These are phyloP conservation scores for Endogone sp. DNA, from an alignment of 192 early-diverging fungal genomes.

Conservation along the genomic window DNA sequence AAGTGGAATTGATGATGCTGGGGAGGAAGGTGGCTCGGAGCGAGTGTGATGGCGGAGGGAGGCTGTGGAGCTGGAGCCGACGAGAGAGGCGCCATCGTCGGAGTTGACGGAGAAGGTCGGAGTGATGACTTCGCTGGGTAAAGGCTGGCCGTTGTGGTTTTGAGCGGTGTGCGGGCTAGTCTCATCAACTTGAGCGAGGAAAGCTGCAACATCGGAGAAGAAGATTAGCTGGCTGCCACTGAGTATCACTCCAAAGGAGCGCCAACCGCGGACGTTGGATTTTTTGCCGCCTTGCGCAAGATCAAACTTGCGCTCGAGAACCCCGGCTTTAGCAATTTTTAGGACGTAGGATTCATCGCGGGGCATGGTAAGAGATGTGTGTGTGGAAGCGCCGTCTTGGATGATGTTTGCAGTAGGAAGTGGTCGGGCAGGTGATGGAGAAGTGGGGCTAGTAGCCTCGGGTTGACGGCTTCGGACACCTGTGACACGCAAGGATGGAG, in stretches of 20 bases:
- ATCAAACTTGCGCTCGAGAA: conserved; percentile 71
- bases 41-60: conserved; percentile 7
- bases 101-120: neutral
- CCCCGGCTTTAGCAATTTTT: conserved; percentile 61
- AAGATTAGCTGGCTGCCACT: conserved; percentile 76
- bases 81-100: conserved; percentile 1
- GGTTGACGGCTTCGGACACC: conserved; percentile 23
- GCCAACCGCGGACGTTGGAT: conserved; percentile 64
- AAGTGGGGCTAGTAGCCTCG: neutral
- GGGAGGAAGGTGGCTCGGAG: conserved; percentile 2
- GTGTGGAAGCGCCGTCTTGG: neutral
- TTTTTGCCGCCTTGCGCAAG: conserved; percentile 60
- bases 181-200: conserved; percentile 21
- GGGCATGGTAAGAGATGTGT: neutral
- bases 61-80: neutral
- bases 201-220: conserved; percentile 54
- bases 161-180: neutral
- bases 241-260: conserved; percentile 69
- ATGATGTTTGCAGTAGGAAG: neutral
- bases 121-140: too few species aligned
- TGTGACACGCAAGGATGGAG: conserved; percentile 24
- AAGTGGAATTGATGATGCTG: conserved; percentile 8
- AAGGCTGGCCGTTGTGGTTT: too few species aligned
- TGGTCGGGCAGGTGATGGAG: neutral
- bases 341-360: conserved; percentile 13